Percentiles rank a stretch among this genome's conserved stretches.
Conservation (phyloP, 1,284 basidiomycete species). For the Marasmius fiardii region DNA sequence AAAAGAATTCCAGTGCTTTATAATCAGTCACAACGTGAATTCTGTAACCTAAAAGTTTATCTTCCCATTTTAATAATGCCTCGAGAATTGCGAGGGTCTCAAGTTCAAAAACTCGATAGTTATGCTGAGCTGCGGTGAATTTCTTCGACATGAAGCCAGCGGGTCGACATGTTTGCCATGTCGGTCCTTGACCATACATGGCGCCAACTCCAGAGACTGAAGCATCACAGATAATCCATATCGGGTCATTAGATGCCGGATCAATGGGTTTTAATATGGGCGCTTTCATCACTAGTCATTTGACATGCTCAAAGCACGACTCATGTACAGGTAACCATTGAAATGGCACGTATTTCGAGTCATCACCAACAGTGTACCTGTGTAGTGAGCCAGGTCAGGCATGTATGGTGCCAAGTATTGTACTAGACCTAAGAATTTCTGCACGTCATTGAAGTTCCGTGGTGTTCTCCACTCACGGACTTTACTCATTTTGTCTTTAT, state of each 20-base stretch:
- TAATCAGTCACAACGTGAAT: conserved; percentile 36
- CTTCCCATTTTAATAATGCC: conserved; percentile 33
- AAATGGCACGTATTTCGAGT: conserved; percentile 12
- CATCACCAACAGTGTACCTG: conserved; percentile 16
- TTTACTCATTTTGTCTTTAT: conserved; percentile 20
- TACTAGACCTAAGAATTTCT: conserved; percentile 36
- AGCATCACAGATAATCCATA: conserved; percentile 32
- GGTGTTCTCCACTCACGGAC: conserved; percentile 30
- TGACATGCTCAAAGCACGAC: conserved; percentile 12
- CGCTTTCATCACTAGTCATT: conserved; percentile 5
- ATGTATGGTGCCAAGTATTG: conserved; percentile 38
- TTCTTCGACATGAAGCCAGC: conserved; percentile 40
- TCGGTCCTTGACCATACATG: conserved; percentile 33
- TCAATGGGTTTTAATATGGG: conserved; percentile 12
- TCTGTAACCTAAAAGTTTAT: conserved; percentile 26
- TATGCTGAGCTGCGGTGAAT: conserved; percentile 32
- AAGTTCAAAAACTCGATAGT: conserved; percentile 32
- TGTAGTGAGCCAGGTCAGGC: conserved; percentile 31
- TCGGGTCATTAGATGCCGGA: not conserved
- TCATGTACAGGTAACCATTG: conserved; percentile 14
- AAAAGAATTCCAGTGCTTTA: conserved; percentile 30
- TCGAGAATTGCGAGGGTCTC: conserved; percentile 36
- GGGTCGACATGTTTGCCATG: conserved; percentile 29
- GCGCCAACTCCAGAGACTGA: conserved; percentile 33
- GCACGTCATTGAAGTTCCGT: conserved; percentile 30